These are phyloP conservation scores for Rhodotorula sp. DNA, from an alignment of 1,284 basidiomycete species.

Conservation along the genomic window DNA sequence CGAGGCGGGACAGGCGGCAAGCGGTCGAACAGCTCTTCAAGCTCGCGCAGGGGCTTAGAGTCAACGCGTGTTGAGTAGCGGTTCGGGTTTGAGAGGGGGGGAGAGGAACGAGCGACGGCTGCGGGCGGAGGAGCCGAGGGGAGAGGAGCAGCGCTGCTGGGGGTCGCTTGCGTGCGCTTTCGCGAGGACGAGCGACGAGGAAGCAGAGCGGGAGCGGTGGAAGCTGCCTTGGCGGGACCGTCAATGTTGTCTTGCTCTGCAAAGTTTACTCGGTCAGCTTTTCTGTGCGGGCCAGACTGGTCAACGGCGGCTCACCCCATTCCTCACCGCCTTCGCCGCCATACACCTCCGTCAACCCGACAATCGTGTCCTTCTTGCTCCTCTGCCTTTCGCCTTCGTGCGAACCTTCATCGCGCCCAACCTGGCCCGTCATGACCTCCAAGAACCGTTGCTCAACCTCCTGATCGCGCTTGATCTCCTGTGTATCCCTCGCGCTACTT, in stretches of 20 bases:
- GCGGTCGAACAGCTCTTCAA: constrained; percentile 18
- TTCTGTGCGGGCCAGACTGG: too few species aligned
- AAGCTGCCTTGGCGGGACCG: background rate
- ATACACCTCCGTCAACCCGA: constrained; percentile 28
- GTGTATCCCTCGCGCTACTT: constrained; percentile 7
- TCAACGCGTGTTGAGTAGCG: constrained; percentile 30
- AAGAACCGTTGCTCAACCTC: constrained; percentile 20
- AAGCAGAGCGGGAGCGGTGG: background rate
- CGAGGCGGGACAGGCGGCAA: background rate
- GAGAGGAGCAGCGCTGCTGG: background rate
- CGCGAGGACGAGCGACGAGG: background rate
- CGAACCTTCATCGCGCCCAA: background rate
- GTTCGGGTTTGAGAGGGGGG: background rate
- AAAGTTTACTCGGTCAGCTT: too few species aligned
- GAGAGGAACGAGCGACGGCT: background rate
- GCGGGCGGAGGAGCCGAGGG: constrained; percentile 6
- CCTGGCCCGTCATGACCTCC: constrained; percentile 18
- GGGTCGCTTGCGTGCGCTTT: background rate
- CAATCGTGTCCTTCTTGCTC: constrained; percentile 34
- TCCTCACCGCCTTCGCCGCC: constrained; percentile 16
- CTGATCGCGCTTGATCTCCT: constrained; percentile 7
- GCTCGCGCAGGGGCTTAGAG: constrained; percentile 35
- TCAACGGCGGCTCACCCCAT: constrained; percentile 13
- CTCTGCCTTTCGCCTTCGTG: background rate
- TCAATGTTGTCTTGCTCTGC: background rate